Base-by-base conservation (phyloP, 225 moss, liverwort and hornwort species). In the Thuidium tamariscinum region DNA sequence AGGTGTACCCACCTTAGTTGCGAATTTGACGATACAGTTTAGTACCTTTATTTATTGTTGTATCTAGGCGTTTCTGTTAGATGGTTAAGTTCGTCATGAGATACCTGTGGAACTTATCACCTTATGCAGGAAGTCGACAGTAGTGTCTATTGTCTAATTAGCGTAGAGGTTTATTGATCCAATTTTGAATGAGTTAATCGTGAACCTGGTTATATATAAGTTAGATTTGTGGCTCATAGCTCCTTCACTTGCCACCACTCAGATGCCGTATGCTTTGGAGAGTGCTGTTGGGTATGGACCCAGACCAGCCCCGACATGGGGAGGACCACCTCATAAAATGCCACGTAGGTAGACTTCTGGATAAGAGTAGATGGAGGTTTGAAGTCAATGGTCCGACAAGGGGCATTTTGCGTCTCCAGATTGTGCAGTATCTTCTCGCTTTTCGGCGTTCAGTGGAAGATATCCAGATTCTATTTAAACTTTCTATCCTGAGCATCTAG, bases 191-290 rank as follows among this genome's bases (percentile, higher is more conserved):
- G n/a, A 89, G 46, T 72, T 88, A 77, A 56, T 80, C 82, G 46
- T 87, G 77, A 90, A 83, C 79, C 87, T 89, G 82, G 85, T 84
- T 56, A 79, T 65, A 74, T 87, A 71, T 88, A 79, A 81, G 77
- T 88, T 93, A 92, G 91, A 74, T 90, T 71, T 93, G 89, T 92
- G 87, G 83, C 93, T 93, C 84, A 93, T 90, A 92, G 90, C 88
- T 93, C 81, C 82, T 93, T 83, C 86, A 85, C 85, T 93, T 93
- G 93, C 91, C 86, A 93, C 88, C 74, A 90, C 91, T 85, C 93
- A 93, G 92, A 93, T 93, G 91, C 91, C 87, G 84, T 87, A 87
- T 93, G 91, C 93, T 92, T 86, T 92, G 93, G 93, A 93, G 93
- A 93, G 89, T 91, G 93, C 88, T 89, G 89, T 81, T 88, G 90